Percentiles rank a stretch among this genome's conserved stretches.
Conservation (phyloP, 331 rosid species). For the Dryas integrifolia region DNA sequence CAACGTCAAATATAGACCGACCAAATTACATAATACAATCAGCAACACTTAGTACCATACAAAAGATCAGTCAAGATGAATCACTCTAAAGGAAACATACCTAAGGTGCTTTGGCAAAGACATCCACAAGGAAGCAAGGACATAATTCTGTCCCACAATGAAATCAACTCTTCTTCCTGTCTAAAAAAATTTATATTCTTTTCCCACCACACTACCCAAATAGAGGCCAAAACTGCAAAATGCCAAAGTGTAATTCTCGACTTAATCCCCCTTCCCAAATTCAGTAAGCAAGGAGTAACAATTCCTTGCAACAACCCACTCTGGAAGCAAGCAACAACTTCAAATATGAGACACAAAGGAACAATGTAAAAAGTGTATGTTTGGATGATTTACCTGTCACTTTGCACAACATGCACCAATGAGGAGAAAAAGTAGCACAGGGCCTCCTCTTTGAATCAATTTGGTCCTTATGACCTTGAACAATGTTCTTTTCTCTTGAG, state of each 20-base stretch:
- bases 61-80: too few species aligned
- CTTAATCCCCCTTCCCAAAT: not conserved
- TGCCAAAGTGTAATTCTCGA: not conserved
- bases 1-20: too few species aligned
- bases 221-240: conserved; percentile 2
- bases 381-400: not conserved
- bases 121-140: not conserved
- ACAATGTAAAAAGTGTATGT: not conserved
- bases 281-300: too few species aligned
- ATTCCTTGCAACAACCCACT: not conserved
- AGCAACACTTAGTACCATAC: too few species aligned
- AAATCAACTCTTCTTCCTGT: not conserved
- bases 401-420: not conserved
- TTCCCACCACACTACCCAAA: not conserved
- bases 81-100: not conserved
- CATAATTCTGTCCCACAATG: not conserved
- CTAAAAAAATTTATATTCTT: not conserved
- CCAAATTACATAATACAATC: too few species aligned
- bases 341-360: not conserved
- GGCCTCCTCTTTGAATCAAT: not conserved
- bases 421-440: not conserved
- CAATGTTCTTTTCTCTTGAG: not conserved
- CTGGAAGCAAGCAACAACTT: not conserved
- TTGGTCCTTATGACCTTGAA: not conserved
- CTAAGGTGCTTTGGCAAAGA: not conserved